Conservation (phyloP, 202 grass and related monocot genomes). For the Musa balbisiana region DNA sequence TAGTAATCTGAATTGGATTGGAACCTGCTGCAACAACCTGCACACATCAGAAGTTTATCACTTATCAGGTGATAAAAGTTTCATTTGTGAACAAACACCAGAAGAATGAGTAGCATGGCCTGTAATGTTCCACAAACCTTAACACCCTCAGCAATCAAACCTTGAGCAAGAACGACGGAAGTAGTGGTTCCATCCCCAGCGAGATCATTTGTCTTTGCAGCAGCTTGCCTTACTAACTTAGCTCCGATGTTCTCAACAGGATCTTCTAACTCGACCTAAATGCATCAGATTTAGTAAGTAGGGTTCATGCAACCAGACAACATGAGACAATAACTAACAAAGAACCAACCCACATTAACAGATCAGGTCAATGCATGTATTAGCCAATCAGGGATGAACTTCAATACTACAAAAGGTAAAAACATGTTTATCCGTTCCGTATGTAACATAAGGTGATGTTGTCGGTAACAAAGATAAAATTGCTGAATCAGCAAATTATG, state of each 20-base stretch:
- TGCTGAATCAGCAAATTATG: not conserved
- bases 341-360: no score
- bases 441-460: no score
- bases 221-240: constrained; percentile 95
- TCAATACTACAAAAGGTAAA: no score
- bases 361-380: no score
- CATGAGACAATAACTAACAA: no score
- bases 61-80: constrained; percentile 15
- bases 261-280: constrained; percentile 21
- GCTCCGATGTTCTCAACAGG: constrained; percentile 92
- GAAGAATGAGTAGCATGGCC: not conserved
- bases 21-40: constrained; percentile 11
- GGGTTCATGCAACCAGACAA: no score
- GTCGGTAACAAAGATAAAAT: not conserved
- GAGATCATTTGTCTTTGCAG: constrained; percentile 91
- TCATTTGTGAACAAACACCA: not conserved
- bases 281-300: no score
- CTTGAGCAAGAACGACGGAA: constrained; percentile 95
- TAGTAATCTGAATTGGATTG: constrained; percentile 17
- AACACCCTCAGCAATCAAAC: constrained; percentile 87
- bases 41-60: not conserved
- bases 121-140: constrained; percentile 33
- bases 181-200: constrained; percentile 93
- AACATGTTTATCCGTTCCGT: no score
- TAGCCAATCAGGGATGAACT: no score